Percentiles rank a stretch among this genome's conserved stretches.
phyloP scores from a whole-genome alignment of 495 filamentous ascomycete species.

The Aspergillus egyptiacus region DNA sequence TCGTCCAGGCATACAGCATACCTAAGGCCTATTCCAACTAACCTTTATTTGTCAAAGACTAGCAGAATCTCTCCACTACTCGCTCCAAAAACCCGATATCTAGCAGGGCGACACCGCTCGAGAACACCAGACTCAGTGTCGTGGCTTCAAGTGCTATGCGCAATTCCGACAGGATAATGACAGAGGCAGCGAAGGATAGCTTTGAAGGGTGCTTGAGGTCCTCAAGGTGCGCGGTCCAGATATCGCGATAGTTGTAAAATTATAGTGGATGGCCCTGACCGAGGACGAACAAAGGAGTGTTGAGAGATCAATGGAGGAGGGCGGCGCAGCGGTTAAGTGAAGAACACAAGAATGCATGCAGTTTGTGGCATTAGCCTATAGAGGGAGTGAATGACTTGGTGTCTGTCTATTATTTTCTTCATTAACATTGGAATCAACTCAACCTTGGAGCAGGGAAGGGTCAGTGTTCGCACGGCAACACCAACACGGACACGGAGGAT shows the following conservation, averaged over 20 bases:
- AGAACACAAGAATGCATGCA: constrained; percentile 1
- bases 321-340: not conserved
- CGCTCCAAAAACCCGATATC: not conserved
- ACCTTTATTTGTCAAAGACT: constrained; percentile 2
- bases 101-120: not conserved
- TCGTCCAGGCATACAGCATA: not conserved
- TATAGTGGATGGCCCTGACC: not conserved
- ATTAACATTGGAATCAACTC: constrained; percentile 7
- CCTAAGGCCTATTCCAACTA: not conserved
- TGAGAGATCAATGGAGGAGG: constrained; percentile 3
- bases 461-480: constrained; percentile 15
- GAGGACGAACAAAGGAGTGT: constrained; percentile 7
- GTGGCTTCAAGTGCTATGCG: constrained; percentile 8
- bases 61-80: not conserved
- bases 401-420: constrained; percentile 13
- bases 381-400: constrained; percentile 7
- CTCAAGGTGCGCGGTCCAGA: not conserved
- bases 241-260: not conserved
- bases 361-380: constrained; percentile 9
- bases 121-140: not conserved
- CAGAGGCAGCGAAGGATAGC: not conserved
- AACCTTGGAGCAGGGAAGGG: constrained; percentile 18
- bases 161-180: not conserved
- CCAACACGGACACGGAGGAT: constrained; percentile 7
- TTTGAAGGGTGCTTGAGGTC: not conserved